Evolutionary conservation across 129 eudicot species (phyloP), one percentile per base, ranked within the genome.

Genomic region (Gnaphalium uliginosum): DNA sequence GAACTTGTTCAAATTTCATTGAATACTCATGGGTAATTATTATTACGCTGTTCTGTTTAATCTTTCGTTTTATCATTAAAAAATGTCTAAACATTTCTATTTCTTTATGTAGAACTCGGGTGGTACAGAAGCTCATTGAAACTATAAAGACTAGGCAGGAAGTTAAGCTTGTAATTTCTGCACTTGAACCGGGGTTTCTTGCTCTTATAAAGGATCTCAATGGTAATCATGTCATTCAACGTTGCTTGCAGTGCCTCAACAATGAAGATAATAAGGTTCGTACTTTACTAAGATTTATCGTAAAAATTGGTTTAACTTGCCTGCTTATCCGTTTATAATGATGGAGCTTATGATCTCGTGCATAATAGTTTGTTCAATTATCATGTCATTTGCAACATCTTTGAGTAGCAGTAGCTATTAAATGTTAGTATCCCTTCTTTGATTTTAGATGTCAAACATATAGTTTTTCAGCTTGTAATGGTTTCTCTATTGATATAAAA

Each of bases 61-160:
- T 10, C 15, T 24, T 4, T 0, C 4, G 15, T 23, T 60, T 24
- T 22, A 60, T 6, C 18, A 2, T 60, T 25, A 2, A 51, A 32
- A 62, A 51, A 8, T 1, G 13, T 25, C 54, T 22, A 17, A 59
- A 6, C 2, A 9, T 51, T 54, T 22, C 19, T 7, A 19, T 25
- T 77, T 5, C 6, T 78, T 57, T 46, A 73, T 48, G 59, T 85
- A 92, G 98, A 6, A 92, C 98, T 59, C 83, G 96, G 21, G 98
- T 86, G 69, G 86, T 92, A 10, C 98, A 92, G 81, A 92, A 89
- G 65, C 79, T 92, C 69, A 84, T 92, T 9, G 98, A 92, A 85
- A 86, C 89, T 13, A 86, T 92, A 18, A 89, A 81, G 77, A 82
- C 87, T 14, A 79, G 81, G 69, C 83, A 84, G 74, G 93, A 92